Percentiles rank a stretch among this genome's conserved stretches.
These are phyloP conservation scores for Elongisporangium senticosum DNA, from an alignment of 352 stramenopile genomes.

Conservation along the genomic window DNA sequence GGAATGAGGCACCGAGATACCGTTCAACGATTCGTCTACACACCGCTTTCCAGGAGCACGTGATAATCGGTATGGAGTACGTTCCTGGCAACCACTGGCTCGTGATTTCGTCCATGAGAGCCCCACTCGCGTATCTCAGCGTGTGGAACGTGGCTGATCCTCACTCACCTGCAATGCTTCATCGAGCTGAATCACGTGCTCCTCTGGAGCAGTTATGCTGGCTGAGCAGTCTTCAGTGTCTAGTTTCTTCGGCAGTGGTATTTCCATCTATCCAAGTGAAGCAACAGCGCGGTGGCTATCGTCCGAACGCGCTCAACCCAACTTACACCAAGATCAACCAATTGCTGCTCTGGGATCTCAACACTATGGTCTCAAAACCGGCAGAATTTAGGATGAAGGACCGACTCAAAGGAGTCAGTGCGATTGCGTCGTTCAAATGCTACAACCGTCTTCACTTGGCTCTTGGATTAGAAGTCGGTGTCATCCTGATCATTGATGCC, in stretches of 20 bases:
- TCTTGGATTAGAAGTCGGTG: slow-evolving; percentile 46
- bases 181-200: slow-evolving; percentile 46
- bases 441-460: slow-evolving; percentile 50
- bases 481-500: slow-evolving; percentile 47
- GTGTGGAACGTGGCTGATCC: slow-evolving; percentile 50
- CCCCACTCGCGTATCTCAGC: slow-evolving; percentile 39
- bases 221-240: slow-evolving; percentile 41
- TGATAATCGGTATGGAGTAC: slow-evolving; percentile 52
- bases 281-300: slow-evolving; percentile 13
- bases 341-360: slow-evolving; percentile 51
- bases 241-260: slow-evolving; percentile 44
- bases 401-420: slow-evolving; percentile 44
- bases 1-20: slow-evolving; percentile 53
- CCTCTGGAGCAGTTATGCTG: slow-evolving; percentile 57
- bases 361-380: slow-evolving; percentile 9
- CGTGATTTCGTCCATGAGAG: slow-evolving; percentile 42
- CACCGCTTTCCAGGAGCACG: slow-evolving; percentile 72
- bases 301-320: slow-evolving; percentile 21
- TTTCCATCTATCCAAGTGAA: slow-evolving; percentile 24
- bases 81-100: slow-evolving; percentile 33
- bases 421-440: slow-evolving; percentile 34
- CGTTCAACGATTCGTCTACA: slow-evolving; percentile 62
- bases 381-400: slow-evolving; percentile 22
- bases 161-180: slow-evolving; percentile 50
- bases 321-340: slow-evolving; percentile 47